Evolutionary conservation across 208 protist genomes (phyloP).

Genomic region (Leishmania gerbilli): DNA sequence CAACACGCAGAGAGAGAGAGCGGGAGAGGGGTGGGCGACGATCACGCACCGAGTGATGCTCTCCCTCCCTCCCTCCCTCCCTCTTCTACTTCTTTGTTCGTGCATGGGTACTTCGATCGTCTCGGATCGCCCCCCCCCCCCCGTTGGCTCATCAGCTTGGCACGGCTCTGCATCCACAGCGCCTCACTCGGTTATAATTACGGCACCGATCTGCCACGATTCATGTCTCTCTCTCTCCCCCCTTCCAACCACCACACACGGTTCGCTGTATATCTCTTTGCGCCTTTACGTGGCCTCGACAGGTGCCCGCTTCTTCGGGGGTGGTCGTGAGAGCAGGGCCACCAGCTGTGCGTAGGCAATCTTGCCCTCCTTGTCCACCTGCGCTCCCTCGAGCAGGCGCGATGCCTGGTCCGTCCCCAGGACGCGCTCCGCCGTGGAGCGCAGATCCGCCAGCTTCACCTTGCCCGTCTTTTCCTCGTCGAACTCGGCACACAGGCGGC

Average conservation of each 20-base stretch:
- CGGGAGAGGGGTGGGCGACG: neutral
- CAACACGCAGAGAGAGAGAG: neutral
- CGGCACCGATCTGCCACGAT: neutral
- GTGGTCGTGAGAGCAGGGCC: slow-evolving; percentile 60
- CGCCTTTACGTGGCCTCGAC: neutral
- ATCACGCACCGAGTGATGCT: neutral
- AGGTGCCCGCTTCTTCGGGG: slow-evolving; percentile 9
- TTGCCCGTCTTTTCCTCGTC: slow-evolving; percentile 63
- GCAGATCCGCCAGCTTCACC: slow-evolving; percentile 64
- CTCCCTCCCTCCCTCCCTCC: neutral
- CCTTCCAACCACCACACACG: neutral
- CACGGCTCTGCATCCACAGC: neutral
- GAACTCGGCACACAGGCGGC: slow-evolving; percentile 70
- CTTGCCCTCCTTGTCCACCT: slow-evolving; percentile 68
- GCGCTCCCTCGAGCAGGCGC: slow-evolving; percentile 61
- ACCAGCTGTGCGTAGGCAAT: slow-evolving; percentile 80
- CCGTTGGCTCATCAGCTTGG: neutral
- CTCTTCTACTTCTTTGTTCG: neutral
- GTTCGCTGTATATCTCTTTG: neutral
- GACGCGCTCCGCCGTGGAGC: slow-evolving; percentile 49
- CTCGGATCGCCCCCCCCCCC: neutral
- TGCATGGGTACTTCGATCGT: neutral
- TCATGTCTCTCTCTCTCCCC: neutral
- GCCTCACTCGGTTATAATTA: neutral
- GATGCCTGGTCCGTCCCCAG: slow-evolving; percentile 60